Evolutionary conservation across 495 filamentous ascomycete species (phyloP).

Genomic region (Aspergillus cavernicola): DNA sequence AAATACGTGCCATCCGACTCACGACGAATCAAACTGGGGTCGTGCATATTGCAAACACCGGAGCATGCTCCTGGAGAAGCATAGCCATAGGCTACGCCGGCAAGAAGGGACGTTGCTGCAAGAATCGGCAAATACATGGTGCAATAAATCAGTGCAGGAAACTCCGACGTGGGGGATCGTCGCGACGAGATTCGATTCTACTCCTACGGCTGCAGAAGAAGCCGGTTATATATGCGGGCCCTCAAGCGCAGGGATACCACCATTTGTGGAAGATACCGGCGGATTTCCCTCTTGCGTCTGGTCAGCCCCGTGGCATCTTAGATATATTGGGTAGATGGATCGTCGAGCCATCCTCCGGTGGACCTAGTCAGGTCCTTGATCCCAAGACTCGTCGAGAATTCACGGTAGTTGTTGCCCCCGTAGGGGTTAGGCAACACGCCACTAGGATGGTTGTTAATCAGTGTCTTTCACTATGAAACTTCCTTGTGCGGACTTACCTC

Average conservation of each 20-base stretch:
- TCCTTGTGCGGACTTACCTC: neutral
- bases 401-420: no score
- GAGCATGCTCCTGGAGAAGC: conserved; percentile 55
- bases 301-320: neutral
- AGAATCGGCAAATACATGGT: conserved; percentile 6
- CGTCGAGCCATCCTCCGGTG: conserved; percentile 1
- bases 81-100: conserved; percentile 36
- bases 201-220: neutral
- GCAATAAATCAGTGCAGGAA: neutral
- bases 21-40: conserved; percentile 61
- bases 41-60: conserved; percentile 60
- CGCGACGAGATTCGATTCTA: neutral
- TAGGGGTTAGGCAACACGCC: no score
- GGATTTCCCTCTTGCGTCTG: neutral
- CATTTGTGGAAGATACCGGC: conserved; percentile 10
- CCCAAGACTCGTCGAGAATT: no score
- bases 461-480: neutral
- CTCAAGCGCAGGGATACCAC: neutral
- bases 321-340: neutral
- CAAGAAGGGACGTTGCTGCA: conserved; percentile 9
- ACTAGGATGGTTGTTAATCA: neutral
- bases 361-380: neutral
- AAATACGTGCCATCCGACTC: conserved; percentile 64
- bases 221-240: conserved; percentile 1
- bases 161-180: neutral